A percentile compares a stretch with the other conserved stretches of the same genome.
phyloP scores from a whole-genome alignment of 768 basidiomycete species.

The Imleria badia region DNA sequence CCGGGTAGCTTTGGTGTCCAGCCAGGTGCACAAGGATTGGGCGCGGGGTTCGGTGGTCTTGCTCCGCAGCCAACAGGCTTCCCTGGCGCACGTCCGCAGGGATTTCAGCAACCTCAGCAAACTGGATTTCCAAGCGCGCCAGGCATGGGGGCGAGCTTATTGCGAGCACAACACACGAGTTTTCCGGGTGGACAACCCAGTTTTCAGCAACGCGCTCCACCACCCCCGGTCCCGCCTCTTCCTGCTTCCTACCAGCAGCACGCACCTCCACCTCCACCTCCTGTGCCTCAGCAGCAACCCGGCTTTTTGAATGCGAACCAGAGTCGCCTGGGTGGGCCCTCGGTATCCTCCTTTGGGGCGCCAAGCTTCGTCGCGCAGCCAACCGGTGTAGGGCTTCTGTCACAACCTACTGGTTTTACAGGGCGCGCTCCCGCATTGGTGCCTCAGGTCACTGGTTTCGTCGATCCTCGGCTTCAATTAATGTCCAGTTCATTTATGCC shows the following conservation, averaged over 20 bases:
- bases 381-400: conserved; percentile 25
- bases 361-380: conserved; percentile 20
- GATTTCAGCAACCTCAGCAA: conserved; percentile 44
- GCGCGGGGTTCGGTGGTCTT: conserved; percentile 40
- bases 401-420: conserved; percentile 47
- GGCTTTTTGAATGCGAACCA: conserved; percentile 59
- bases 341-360: conserved; percentile 8
- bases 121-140: conserved; percentile 44
- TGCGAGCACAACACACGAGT: conserved; percentile 56
- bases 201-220: conserved; percentile 38
- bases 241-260: conserved; percentile 61
- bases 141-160: conserved; percentile 31
- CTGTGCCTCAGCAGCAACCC: conserved; percentile 38
- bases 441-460: conserved; percentile 75
- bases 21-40: conserved; percentile 28
- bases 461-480: conserved; percentile 82
- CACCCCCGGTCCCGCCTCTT: conserved; percentile 65
- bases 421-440: conserved; percentile 48
- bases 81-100: conserved; percentile 36
- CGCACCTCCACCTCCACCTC: conserved; percentile 37
- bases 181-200: conserved; percentile 28
- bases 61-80: conserved; percentile 64
- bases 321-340: conserved; percentile 40
- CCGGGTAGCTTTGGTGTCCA: conserved; percentile 34
- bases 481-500: conserved; percentile 96